Base-by-base conservation (phyloP, 257 asterid species). In the Plantago major region DNA sequence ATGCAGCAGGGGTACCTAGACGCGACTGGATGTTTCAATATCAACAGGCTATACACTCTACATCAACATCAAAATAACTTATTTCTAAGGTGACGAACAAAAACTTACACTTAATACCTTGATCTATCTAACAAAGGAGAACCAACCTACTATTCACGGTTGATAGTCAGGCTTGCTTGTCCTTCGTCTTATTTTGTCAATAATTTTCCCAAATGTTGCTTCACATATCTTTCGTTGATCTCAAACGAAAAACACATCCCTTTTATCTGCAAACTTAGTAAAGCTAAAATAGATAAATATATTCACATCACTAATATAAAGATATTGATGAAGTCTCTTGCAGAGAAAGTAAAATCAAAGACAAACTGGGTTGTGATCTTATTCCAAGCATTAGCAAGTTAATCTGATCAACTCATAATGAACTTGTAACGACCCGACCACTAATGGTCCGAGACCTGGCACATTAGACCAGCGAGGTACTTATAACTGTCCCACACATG, bases 221-320 rank as follows among this genome's bases (percentile, higher is more conserved):
- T 78, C 66, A 79, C 84, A 65, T 76, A 78, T 50, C 73, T 78
- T 64, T 73, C 79, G 74, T 86, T 86, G 69, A 78, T 79, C 76
- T 85, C 96, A 40, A 86, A 85, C 82, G 81, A 76, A 67, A 91
- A 85, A 65, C 88, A 71, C 96, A 81, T 88, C 63, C 84, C 94
- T 76, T 72, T 78, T 66, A 91, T 82, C 88, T 88, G 74, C 79
- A 75, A 67, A 30, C 5, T 30, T 5, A 3, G 5, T 30, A 30
- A 30, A 3, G 5, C 37, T 5, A 30, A 30, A 30, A 30, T 2
- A 46, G 42, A 10, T 69, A 19, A 18, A 63, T 22, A 13, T 15
- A 5, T 42, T 11, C 18, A 59, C 51, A 44, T 43, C 11, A 44
- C 19, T 59, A 38, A 17, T 7, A 48, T n/a, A n/a, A 30, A 11